Evolutionary conservation across 2,329 filamentous ascomycete species (phyloP).

Genomic region (Ceratocystis harringtonii): DNA sequence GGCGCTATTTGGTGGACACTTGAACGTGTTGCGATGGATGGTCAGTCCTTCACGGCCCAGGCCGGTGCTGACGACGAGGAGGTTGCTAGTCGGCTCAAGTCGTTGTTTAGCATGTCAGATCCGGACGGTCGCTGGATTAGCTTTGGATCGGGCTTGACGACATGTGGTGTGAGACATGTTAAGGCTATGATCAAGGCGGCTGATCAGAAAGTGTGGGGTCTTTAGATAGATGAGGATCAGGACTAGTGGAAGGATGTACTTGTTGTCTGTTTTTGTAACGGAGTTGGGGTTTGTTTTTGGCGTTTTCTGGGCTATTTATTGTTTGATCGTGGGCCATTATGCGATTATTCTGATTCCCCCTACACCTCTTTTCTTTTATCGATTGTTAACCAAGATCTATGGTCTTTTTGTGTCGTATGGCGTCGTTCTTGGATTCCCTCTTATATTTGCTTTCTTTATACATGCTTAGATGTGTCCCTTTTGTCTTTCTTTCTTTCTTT

Average conservation of each 20-base stretch:
- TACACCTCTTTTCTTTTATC: not conserved
- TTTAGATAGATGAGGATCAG: not conserved
- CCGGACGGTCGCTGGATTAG: constrained; percentile 21
- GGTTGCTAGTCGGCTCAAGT: constrained; percentile 2
- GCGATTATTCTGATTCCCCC: not conserved
- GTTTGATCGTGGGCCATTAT: not conserved
- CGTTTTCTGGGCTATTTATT: not conserved
- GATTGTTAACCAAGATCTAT: too few species aligned
- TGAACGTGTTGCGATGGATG: constrained; percentile 24
- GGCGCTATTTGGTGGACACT: constrained; percentile 39
- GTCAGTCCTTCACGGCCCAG: constrained; percentile 13
- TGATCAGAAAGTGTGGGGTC: constrained; percentile 16
- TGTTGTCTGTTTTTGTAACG: not conserved
- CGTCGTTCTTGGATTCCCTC: too few species aligned
- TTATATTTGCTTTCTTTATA: not conserved
- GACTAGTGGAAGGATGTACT: not conserved
- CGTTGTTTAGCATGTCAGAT: constrained; percentile 8
- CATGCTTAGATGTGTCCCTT: not conserved
- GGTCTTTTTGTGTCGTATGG: too few species aligned
- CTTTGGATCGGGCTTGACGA: constrained; percentile 20
- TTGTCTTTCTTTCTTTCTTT: not conserved
- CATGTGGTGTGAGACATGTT: constrained; percentile 11
- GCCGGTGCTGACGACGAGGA: constrained; percentile 7
- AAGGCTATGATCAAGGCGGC: constrained; percentile 17
- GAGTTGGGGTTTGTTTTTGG: constrained; percentile 5